These are phyloP conservation scores for Eimeria tenella DNA, from an alignment of 169 alveolate genomes.

Conservation along the genomic window DNA sequence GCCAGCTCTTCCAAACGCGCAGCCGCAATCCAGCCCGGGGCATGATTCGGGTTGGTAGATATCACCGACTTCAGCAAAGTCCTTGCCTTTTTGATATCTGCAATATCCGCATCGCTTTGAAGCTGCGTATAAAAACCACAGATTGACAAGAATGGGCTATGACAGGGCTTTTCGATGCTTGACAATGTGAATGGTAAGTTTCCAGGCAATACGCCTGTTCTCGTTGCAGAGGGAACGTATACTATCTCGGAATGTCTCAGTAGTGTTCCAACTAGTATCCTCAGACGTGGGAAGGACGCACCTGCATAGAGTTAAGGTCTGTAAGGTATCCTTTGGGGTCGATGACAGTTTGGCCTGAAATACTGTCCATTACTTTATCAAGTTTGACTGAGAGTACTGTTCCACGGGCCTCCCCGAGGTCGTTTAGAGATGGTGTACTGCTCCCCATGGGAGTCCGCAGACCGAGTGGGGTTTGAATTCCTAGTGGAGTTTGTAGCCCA, in stretches of 20 bases:
- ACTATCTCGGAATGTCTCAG: too few species aligned
- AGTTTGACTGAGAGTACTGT: constrained; percentile 94
- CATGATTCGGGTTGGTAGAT: constrained; percentile 96
- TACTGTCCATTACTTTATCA: constrained; percentile 95
- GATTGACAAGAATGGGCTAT: background rate
- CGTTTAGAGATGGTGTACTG: constrained; percentile 85
- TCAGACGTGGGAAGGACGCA: background rate
- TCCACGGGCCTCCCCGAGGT: constrained; percentile 96
- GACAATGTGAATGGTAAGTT: background rate
- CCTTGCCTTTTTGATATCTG: constrained; percentile 96
- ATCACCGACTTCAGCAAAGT: constrained; percentile 86
- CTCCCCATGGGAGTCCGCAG: constrained; percentile 88
- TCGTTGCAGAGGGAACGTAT: too few species aligned
- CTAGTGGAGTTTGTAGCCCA: constrained; percentile 90
- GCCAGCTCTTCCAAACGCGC: constrained; percentile 99
- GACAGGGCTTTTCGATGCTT: background rate
- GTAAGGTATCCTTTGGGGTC: constrained; percentile 98
- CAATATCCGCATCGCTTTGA: constrained; percentile 93
- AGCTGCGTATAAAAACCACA: constrained; percentile 73
- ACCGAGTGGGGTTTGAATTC: constrained; percentile 87
- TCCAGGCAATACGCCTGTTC: background rate
- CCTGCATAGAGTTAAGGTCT: constrained; percentile 92
- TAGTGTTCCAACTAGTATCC: too few species aligned
- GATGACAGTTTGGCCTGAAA: constrained; percentile 96
- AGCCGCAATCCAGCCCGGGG: constrained; percentile 99